Percentiles rank a stretch among this genome's conserved stretches.
phyloP scores from a whole-genome alignment of 352 stramenopile species.

The Phytophthora pluvialis region DNA sequence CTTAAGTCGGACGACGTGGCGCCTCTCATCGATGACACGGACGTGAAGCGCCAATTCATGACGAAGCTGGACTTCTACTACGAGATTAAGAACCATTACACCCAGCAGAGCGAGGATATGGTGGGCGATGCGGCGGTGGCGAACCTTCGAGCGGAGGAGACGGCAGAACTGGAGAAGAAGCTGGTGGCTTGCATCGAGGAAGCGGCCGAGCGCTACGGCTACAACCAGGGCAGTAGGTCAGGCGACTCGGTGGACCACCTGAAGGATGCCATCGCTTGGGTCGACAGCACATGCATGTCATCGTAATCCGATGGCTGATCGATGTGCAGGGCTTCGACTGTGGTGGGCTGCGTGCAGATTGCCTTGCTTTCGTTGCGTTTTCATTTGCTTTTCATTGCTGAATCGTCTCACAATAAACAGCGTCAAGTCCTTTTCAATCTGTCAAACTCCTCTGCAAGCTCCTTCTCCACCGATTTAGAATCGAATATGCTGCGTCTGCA shows the following conservation, averaged over 20 bases:
- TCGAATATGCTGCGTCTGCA: conserved; percentile 27
- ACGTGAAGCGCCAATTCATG: conserved; percentile 43
- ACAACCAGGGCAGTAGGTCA: conserved; percentile 3
- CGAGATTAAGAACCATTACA: conserved; percentile 52
- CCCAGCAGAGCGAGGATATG: conserved; percentile 16
- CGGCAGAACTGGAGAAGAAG: conserved; percentile 26
- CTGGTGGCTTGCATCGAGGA: conserved; percentile 41
- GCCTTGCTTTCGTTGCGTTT: conserved; percentile 11
- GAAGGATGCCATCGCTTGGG: conserved; percentile 36
- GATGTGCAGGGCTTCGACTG: not conserved
- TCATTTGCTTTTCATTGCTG: conserved; percentile 10
- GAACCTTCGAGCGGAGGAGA: conserved; percentile 29
- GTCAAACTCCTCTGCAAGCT: not conserved
- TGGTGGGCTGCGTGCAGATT: conserved; percentile 6
- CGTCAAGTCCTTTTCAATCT: conserved; percentile 27
- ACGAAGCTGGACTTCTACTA: conserved; percentile 64
- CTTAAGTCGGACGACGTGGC: conserved; percentile 13
- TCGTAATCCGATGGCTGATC: conserved; percentile 12
- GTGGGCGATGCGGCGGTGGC: conserved; percentile 30
- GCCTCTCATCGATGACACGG: conserved; percentile 23
- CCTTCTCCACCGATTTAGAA: not conserved
- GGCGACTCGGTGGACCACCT: conserved; percentile 23
- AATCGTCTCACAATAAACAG: conserved; percentile 17
- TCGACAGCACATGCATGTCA: conserved; percentile 35
- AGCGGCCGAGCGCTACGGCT: conserved; percentile 33